Percentiles rank a stretch among this genome's conserved stretches.
Evolutionary conservation across 352 stramenopile genomes (phyloP).

Genomic region (Vaucheria bursata): DNA sequence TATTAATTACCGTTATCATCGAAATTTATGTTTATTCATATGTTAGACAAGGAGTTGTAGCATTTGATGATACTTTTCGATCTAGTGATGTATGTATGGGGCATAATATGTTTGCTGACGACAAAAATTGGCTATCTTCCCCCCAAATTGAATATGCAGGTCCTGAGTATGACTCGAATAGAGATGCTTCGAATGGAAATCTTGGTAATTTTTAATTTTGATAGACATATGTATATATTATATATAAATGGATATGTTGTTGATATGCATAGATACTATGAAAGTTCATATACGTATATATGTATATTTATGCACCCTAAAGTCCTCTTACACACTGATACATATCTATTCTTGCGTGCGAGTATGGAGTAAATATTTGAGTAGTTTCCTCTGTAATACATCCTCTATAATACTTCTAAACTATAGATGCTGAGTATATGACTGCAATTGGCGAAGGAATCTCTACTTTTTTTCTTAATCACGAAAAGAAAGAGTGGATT

Average conservation of each 20-base stretch:
- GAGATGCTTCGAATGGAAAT: slow-evolving; percentile 33
- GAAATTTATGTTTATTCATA: too few species aligned
- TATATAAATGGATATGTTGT: too few species aligned
- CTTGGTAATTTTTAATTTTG: slow-evolving; percentile 14
- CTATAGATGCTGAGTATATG: slow-evolving; percentile 39
- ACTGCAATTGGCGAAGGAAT: slow-evolving; percentile 25
- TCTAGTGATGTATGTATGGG: slow-evolving; percentile 25
- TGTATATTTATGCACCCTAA: too few species aligned
- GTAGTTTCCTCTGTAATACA: too few species aligned
- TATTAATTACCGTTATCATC: too few species aligned
- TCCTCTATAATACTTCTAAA: too few species aligned
- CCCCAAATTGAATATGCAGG: slow-evolving; percentile 18
- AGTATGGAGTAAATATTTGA: too few species aligned
- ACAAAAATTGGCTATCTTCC: slow-evolving; percentile 29
- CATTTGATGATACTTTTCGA: slow-evolving; percentile 25
- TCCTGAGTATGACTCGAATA: slow-evolving; percentile 17
- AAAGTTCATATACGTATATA: too few species aligned
- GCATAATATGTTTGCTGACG: slow-evolving; percentile 31
- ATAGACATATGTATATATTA: too few species aligned
- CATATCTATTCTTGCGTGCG: too few species aligned
- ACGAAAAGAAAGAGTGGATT: slow-evolving; percentile 21
- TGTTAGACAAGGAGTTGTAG: slow-evolving; percentile 21
- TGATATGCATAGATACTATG: too few species aligned
- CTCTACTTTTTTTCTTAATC: slow-evolving; percentile 25
- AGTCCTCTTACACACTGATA: too few species aligned